These are phyloP conservation scores for Cystobasidium ongulense DNA, from an alignment of 768 basidiomycete species.

Conservation along the genomic window DNA sequence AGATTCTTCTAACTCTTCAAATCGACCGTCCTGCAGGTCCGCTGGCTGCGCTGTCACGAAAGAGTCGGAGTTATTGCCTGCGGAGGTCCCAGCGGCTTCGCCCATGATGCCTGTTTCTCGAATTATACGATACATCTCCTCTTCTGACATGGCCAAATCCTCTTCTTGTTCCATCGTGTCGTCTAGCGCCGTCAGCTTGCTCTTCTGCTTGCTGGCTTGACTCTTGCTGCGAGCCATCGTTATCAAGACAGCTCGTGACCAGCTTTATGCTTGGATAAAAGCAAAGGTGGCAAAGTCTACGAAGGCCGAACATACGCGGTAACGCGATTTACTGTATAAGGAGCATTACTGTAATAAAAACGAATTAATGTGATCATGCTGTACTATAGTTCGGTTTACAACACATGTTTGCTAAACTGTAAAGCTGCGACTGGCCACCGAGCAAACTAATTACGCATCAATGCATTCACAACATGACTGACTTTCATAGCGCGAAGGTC, in stretches of 20 bases:
- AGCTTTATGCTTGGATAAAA: not conserved
- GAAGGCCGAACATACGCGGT: too few relatives aligned
- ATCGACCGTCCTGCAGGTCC: not conserved
- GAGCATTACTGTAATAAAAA: too few relatives aligned
- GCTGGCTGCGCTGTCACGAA: not conserved
- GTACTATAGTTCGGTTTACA: too few relatives aligned
- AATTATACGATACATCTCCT: constrained; percentile 6
- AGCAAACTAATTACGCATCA: constrained; percentile 53
- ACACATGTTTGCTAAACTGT: too few relatives aligned
- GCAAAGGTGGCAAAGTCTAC: not conserved
- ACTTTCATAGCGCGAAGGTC: constrained; percentile 86
- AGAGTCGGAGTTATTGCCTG: not conserved
- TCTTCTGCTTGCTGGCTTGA: not conserved
- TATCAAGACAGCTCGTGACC: not conserved
- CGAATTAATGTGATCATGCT: too few relatives aligned
- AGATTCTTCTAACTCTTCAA: not conserved
- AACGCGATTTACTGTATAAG: too few relatives aligned
- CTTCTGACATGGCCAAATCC: constrained; percentile 1
- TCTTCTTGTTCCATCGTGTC: not conserved
- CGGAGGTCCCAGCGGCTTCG: not conserved
- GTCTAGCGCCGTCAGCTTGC: not conserved
- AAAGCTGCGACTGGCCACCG: too few relatives aligned
- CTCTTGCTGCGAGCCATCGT: not conserved
- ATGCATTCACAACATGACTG: constrained; percentile 83
- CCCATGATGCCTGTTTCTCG: not conserved